Percentiles rank a stretch among this genome's conserved stretches.
Evolutionary conservation across 1,284 basidiomycete species (phyloP).

Genomic region (Cystobasidiaceae sp.): DNA sequence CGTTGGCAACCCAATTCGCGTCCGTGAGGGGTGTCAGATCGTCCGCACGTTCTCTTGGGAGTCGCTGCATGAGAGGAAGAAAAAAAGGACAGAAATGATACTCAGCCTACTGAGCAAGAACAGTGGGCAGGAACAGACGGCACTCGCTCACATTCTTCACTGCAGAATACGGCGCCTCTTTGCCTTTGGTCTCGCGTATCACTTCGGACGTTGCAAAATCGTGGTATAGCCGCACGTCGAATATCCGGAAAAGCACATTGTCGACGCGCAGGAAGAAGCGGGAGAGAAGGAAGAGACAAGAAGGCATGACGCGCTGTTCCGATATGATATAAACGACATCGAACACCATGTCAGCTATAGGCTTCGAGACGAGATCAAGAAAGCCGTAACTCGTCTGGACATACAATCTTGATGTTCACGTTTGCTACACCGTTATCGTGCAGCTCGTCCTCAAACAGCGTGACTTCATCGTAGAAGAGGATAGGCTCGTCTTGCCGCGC

Average conservation of each 20-base stretch:
- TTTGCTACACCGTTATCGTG: slow-evolving; percentile 88
- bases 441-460: slow-evolving; percentile 86
- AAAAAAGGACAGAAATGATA: not conserved
- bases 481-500: slow-evolving; percentile 82
- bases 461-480: slow-evolving; percentile 86
- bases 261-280: slow-evolving; percentile 94
- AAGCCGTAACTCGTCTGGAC: slow-evolving; percentile 45
- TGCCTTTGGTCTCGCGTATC: slow-evolving; percentile 76
- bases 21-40: slow-evolving; percentile 88
- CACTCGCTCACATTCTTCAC: slow-evolving; percentile 62
- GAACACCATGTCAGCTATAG: not conserved
- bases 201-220: slow-evolving; percentile 60
- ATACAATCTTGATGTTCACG: slow-evolving; percentile 74
- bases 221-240: slow-evolving; percentile 86
- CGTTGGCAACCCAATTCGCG: slow-evolving; percentile 73
- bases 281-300: slow-evolving; percentile 84
- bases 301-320: slow-evolving; percentile 90
- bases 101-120: not conserved
- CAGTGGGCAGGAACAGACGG: not conserved
- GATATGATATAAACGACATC: not conserved
- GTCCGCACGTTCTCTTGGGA: slow-evolving; percentile 62
- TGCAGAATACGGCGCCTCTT: slow-evolving; percentile 79
- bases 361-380: not conserved
- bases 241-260: slow-evolving; percentile 83
- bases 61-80: slow-evolving; percentile 53